phyloP scores from a whole-genome alignment of 148 eudicot genomes.

The Chenopodium berlandieri region DNA sequence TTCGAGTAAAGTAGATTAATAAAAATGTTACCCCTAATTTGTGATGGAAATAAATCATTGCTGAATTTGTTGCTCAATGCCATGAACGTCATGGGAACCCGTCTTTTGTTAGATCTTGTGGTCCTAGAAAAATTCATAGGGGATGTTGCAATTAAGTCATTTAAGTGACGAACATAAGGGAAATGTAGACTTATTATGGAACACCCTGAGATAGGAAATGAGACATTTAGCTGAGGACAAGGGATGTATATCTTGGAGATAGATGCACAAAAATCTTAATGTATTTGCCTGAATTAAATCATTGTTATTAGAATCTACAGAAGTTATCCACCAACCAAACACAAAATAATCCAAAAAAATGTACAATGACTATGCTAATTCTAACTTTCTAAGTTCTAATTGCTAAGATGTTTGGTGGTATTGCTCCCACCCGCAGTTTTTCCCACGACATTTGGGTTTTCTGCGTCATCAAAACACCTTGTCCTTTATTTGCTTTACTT shows the following conservation, averaged over 20 bases:
- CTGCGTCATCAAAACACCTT: too few species aligned
- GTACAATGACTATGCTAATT: not conserved
- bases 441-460: too few species aligned
- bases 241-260: not conserved
- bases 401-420: not conserved
- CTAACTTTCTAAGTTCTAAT: not conserved
- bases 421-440: too few species aligned
- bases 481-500: too few species aligned
- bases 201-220: too few species aligned
- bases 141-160: not conserved
- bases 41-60: not conserved
- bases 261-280: too few species aligned
- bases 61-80: not conserved
- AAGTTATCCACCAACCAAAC: not conserved
- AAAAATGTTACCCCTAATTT: not conserved
- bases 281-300: not conserved
- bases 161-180: not conserved
- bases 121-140: not conserved
- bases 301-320: not conserved
- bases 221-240: not conserved
- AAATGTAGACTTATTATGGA: not conserved
- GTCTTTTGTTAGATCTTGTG: too few species aligned
- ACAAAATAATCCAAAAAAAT: not conserved
- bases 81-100: too few species aligned
- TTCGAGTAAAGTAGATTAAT: too few species aligned